A percentile compares a stretch with the other conserved stretches of the same genome.
phyloP scores from a whole-genome alignment of 192 early-diverging fungal genomes.

The Coemansia umbellata region DNA sequence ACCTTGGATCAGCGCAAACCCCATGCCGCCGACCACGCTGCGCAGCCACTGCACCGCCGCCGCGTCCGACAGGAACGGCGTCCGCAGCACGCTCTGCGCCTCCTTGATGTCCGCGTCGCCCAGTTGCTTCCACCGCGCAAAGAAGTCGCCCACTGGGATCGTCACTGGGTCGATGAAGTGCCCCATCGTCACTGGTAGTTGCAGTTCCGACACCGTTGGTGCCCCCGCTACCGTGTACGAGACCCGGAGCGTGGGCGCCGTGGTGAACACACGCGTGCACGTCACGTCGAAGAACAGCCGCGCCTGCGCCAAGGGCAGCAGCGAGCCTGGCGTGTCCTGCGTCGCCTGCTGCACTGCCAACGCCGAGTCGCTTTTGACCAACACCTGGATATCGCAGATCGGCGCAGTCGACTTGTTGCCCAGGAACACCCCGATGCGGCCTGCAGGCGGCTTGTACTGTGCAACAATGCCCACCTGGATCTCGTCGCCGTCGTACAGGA shows the following conservation, averaged over 20 bases:
- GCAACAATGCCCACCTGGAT: constrained; percentile 90
- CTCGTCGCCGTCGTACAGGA: constrained; percentile 86
- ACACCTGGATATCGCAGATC: constrained; percentile 60
- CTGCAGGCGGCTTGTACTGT: constrained; percentile 87
- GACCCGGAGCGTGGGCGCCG: constrained; percentile 65
- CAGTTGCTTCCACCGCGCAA: constrained; percentile 93
- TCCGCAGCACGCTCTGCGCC: constrained; percentile 53
- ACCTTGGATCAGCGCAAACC: constrained; percentile 71
- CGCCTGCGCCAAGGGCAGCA: constrained; percentile 61
- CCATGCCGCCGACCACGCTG: constrained; percentile 60
- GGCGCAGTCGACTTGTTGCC: constrained; percentile 80
- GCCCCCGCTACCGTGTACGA: constrained; percentile 60
- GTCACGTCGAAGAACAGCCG: constrained; percentile 71
- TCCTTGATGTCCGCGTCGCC: constrained; percentile 79
- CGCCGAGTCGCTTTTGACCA: constrained; percentile 52
- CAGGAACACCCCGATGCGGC: constrained; percentile 86
- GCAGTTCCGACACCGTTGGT: constrained; percentile 57
- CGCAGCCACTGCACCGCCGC: constrained; percentile 45
- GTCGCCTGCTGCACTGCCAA: constrained; percentile 56
- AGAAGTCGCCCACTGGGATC: constrained; percentile 75
- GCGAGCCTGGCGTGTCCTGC: constrained; percentile 65
- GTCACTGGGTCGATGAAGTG: constrained; percentile 87
- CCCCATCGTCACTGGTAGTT: constrained; percentile 72
- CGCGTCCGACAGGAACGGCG: constrained; percentile 25
- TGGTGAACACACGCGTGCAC: constrained; percentile 58